Conservation (phyloP, 2,329 filamentous ascomycete genomes). For the Exserohilum turcica region DNA sequence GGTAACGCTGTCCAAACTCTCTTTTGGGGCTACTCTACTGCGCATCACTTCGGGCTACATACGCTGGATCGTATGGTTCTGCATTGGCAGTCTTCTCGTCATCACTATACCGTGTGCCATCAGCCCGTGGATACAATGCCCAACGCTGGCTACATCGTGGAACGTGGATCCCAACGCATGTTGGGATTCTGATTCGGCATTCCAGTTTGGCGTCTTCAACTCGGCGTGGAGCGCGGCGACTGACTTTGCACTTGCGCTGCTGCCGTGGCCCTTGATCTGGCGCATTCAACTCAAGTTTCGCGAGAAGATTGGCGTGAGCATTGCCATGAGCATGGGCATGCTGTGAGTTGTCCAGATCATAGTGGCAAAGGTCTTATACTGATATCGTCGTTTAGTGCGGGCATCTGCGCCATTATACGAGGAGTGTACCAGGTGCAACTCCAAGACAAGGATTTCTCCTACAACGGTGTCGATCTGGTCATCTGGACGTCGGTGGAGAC, state of each 20-base stretch:
- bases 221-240: slow-evolving; percentile 29
- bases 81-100: slow-evolving; percentile 30
- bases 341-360: too few species aligned
- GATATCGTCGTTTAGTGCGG: slow-evolving; percentile 18
- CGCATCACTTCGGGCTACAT: slow-evolving; percentile 24
- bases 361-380: too few species aligned
- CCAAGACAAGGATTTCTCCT: slow-evolving; percentile 32
- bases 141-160: slow-evolving; percentile 24
- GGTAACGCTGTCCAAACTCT: slow-evolving; percentile 34
- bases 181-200: slow-evolving; percentile 19
- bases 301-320: slow-evolving; percentile 37
- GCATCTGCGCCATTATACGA: slow-evolving; percentile 35
- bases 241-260: slow-evolving; percentile 34
- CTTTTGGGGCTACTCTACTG: slow-evolving; percentile 36
- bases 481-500: slow-evolving; percentile 41
- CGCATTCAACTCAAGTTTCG: slow-evolving; percentile 23
- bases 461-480: slow-evolving; percentile 36
- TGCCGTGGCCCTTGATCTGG: slow-evolving; percentile 38
- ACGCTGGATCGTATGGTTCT: slow-evolving; percentile 32
- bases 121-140: slow-evolving; percentile 29
- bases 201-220: slow-evolving; percentile 38
- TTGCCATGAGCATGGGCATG: slow-evolving; percentile 40
- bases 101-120: slow-evolving; percentile 33
- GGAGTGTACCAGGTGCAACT: slow-evolving; percentile 35
- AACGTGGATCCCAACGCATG: slow-evolving; percentile 22